These are phyloP conservation scores for Schrenkiella parvula DNA, from an alignment of 345 rosid species.

Conservation along the genomic window DNA sequence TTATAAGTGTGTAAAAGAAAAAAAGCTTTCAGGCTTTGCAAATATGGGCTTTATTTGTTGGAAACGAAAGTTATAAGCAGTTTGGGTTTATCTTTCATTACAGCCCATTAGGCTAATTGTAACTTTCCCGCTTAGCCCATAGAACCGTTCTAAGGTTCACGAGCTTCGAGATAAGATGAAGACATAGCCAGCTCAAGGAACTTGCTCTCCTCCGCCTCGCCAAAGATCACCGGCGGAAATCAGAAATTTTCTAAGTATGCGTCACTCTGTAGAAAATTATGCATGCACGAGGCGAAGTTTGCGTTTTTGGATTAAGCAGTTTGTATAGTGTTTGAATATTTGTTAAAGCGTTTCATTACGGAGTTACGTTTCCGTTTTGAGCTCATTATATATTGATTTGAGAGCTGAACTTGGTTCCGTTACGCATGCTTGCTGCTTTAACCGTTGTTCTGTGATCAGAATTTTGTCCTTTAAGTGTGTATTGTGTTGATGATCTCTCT, in stretches of 20 bases:
- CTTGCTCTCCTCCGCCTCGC: neutral
- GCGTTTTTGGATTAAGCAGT: neutral
- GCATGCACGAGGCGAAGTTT: neutral
- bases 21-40: neutral
- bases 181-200: neutral
- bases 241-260: neutral
- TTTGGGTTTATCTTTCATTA: neutral
- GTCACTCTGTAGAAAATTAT: neutral
- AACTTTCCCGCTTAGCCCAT: neutral
- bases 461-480: neutral
- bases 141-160: neutral
- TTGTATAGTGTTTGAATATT: neutral
- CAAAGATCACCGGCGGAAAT: neutral
- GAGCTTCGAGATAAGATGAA: neutral
- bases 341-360: neutral
- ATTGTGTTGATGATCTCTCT: neutral
- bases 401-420: neutral
- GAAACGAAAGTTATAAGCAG: neutral
- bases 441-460: neutral
- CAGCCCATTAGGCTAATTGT: constrained; percentile 5
- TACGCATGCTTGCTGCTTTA: neutral
- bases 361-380: neutral
- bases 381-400: neutral
- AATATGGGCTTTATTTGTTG: constrained; percentile 6
- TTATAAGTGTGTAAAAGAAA: neutral